Conservation (phyloP, 2,329 filamentous ascomycete species). For the Aspergillus pseudonomiae region DNA sequence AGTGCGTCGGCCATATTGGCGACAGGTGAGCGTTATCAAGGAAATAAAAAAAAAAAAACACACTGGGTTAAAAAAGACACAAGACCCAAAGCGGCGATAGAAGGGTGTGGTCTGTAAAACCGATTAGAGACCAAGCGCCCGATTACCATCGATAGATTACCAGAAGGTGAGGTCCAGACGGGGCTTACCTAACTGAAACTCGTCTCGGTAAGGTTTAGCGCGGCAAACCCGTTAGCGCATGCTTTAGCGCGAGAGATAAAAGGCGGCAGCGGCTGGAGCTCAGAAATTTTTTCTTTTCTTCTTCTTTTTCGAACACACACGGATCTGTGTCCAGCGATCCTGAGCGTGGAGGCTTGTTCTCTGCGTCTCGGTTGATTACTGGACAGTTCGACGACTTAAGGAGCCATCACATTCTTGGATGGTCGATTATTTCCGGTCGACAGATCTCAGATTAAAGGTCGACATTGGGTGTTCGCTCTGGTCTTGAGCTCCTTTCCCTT, state of each 20-base stretch:
- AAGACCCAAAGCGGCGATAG: background rate
- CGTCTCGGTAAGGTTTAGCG: constrained; percentile 28
- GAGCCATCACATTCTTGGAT: constrained; percentile 67
- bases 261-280: constrained; percentile 22
- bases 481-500: constrained; percentile 66
- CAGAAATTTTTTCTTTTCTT: constrained; percentile 43
- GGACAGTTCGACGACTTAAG: constrained; percentile 84
- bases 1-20: constrained; percentile 58
- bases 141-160: background rate
- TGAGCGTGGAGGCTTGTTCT: constrained; percentile 54
- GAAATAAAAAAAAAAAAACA: background rate
- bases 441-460: constrained; percentile 82
- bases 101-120: background rate
- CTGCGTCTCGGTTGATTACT: constrained; percentile 74
- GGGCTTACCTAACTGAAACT: constrained; percentile 21
- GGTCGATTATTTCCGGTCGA: constrained; percentile 85
- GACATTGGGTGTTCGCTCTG: constrained; percentile 53
- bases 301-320: constrained; percentile 51
- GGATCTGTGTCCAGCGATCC: constrained; percentile 89
- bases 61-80: background rate
- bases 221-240: constrained; percentile 21
- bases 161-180: background rate
- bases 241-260: constrained; percentile 34
- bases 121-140: background rate
- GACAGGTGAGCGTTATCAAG: constrained; percentile 1